phyloP scores from a whole-genome alignment of 2,329 filamentous ascomycete genomes.

The Colletotrichum nymphaeae region DNA sequence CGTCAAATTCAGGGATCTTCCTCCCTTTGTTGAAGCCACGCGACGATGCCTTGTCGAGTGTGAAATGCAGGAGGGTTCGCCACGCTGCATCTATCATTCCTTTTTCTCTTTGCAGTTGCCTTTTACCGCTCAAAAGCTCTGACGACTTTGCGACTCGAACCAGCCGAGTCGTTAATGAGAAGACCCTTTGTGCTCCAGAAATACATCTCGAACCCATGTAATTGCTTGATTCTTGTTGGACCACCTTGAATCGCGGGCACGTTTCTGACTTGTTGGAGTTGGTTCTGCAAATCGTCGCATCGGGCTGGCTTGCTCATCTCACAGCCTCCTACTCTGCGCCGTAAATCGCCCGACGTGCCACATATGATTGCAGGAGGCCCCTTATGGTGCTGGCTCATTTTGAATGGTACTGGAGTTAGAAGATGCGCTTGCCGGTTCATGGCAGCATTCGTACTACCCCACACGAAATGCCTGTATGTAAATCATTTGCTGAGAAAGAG shows the following conservation, averaged over 20 bases:
- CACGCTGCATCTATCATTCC: conserved; percentile 16
- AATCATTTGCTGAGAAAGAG: conserved; percentile 4
- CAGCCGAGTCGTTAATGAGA: conserved; percentile 2
- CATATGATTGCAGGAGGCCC: neutral
- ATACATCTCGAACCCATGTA: conserved; percentile 22
- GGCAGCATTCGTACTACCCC: conserved; percentile 8
- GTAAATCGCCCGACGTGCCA: conserved; percentile 3
- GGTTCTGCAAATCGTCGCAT: conserved; percentile 12
- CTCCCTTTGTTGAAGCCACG: conserved; percentile 32
- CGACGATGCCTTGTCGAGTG: conserved; percentile 28
- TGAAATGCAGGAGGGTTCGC: conserved; percentile 31
- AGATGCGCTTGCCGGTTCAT: conserved; percentile 3
- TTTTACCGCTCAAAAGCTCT: conserved; percentile 24
- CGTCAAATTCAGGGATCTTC: conserved; percentile 22
- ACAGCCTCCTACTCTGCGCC: neutral
- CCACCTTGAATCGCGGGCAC: conserved; percentile 1
- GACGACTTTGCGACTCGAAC: conserved; percentile 5
- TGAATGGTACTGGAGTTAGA: neutral
- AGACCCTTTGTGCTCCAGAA: conserved; percentile 2
- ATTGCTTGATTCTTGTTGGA: conserved; percentile 15
- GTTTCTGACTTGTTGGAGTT: neutral
- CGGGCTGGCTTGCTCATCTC: conserved; percentile 3
- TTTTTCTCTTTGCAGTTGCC: conserved; percentile 3
- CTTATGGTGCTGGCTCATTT: neutral
- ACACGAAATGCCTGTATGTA: conserved; percentile 9